These are phyloP conservation scores for Calocera cornea DNA, from an alignment of 768 basidiomycete genomes.

Conservation along the genomic window DNA sequence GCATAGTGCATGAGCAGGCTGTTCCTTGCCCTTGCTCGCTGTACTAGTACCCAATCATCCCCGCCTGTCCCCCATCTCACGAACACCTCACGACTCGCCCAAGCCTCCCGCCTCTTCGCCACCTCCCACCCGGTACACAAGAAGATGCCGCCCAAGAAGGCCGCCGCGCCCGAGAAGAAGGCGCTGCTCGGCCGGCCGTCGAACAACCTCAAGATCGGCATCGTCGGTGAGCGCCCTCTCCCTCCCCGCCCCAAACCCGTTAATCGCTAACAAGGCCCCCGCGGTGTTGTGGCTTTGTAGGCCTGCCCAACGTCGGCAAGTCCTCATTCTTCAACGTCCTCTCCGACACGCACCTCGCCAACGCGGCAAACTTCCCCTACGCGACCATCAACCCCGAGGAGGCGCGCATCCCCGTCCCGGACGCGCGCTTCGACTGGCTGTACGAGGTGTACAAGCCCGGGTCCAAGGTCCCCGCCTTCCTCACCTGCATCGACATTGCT, in stretches of 20 bases:
- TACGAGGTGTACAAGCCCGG: constrained; percentile 80
- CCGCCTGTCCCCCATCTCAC: neutral
- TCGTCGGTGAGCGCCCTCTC: constrained; percentile 65
- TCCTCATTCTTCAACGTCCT: constrained; percentile 98
- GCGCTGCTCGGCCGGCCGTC: constrained; percentile 74
- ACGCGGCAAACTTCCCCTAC: constrained; percentile 96
- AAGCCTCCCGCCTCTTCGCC: neutral
- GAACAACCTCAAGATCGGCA: constrained; percentile 97
- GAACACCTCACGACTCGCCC: neutral
- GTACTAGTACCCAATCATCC: neutral
- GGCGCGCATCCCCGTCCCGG: constrained; percentile 91
- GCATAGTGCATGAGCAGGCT: neutral
- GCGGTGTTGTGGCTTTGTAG: constrained; percentile 28
- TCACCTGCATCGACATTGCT: constrained; percentile 98
- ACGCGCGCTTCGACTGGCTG: constrained; percentile 89
- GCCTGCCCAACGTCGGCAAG: constrained; percentile 94
- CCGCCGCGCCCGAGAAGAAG: constrained; percentile 64
- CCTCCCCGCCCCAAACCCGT: constrained; percentile 6
- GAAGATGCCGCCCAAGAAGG: constrained; percentile 89
- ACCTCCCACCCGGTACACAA: constrained; percentile 8
- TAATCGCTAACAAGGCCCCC: neutral
- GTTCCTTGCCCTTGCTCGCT: neutral
- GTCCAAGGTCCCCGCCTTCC: constrained; percentile 77
- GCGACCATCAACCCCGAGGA: constrained; percentile 81
- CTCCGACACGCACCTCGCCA: constrained; percentile 83